Base-by-base conservation (phyloP, 2,329 filamentous ascomycete genomes). In the Scorias spongiosa region DNA sequence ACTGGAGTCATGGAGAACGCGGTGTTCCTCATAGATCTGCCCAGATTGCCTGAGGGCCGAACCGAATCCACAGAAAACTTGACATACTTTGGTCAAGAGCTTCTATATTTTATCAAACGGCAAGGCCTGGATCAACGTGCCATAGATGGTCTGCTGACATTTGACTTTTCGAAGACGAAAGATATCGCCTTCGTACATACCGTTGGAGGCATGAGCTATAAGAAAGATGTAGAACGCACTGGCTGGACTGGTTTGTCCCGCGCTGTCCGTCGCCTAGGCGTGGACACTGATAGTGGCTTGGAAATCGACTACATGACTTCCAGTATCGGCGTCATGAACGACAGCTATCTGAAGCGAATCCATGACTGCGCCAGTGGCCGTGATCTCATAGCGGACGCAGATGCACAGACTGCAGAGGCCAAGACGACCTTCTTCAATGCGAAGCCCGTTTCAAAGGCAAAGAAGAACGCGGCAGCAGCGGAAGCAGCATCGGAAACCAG, bases 1-100 rank as follows among this genome's bases (percentile, higher is more conserved):
- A 73, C 71, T 2, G 84, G 84, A 1, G 64, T 79, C 2, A 83
- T 94, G 78, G 88, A 95, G 63, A 95, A 94, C 43, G 81, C 80
- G 54, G 77, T 88, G 7, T 96, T 94, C 58, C 58, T 96, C n/a
- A 88, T 98, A 51, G 91, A 98, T 58, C 74, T 96, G 8, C 89
- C 91, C 5, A 71, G 74, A 36, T 61, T 76, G 18, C 2, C 46
- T 42, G 48, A 61, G 36, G 51, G 51, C 11, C 17, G 48, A 2
- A 49, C 55, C 2, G 9, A 12, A 5, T 12, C 12, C 5, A 52
- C 54, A 0, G 44, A 57, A 2, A 52, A 62, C 4, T 48, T 65
- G 8, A 73, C 75, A 0, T 45, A 57, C 2, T 95, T 94, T 58
- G 76, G 76, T 15, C 70, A 75, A 46, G 81, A 89, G 36, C 66